Percentiles rank a stretch among this genome's conserved stretches.
Conservation (phyloP, 768 basidiomycete species). For the Psilocybe subaeruginosa region DNA sequence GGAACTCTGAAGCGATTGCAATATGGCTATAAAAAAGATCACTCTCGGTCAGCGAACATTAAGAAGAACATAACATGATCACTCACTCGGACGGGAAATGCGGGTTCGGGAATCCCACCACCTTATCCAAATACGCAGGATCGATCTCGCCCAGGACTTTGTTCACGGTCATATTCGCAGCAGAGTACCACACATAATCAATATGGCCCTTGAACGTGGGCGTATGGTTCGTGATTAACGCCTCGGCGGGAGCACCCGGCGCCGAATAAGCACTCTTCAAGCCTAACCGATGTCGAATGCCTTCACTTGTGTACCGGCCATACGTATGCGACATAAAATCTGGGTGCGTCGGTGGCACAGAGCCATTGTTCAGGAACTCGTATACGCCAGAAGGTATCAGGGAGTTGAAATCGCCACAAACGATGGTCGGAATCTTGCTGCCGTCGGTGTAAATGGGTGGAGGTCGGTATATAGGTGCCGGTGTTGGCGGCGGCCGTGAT, state of each 20-base stretch:
- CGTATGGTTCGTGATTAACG: conserved; percentile 87
- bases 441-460: conserved; percentile 81
- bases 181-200: conserved; percentile 94
- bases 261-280: conserved; percentile 85
- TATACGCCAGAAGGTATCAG: conserved; percentile 85
- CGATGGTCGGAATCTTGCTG: conserved; percentile 85
- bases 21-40: conserved; percentile 56
- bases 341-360: conserved; percentile 70
- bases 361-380: conserved; percentile 83
- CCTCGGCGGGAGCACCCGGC: conserved; percentile 33
- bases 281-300: conserved; percentile 76
- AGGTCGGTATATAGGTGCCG: conserved; percentile 39
- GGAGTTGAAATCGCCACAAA: conserved; percentile 98
- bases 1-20: conserved; percentile 73
- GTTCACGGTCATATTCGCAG: conserved; percentile 71
- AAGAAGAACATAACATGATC: conserved; percentile 50
- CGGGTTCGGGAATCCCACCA: conserved; percentile 95
- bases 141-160: conserved; percentile 91
- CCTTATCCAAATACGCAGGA: conserved; percentile 79
- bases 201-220: conserved; percentile 86
- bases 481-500: conserved; percentile 12
- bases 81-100: conserved; percentile 98
- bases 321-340: conserved; percentile 94
- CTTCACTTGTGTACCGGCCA: conserved; percentile 91
- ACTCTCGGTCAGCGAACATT: conserved; percentile 5